Evolutionary conservation across 176 grass and related monocot genomes (phyloP).

Genomic region (Musa acuminata): DNA sequence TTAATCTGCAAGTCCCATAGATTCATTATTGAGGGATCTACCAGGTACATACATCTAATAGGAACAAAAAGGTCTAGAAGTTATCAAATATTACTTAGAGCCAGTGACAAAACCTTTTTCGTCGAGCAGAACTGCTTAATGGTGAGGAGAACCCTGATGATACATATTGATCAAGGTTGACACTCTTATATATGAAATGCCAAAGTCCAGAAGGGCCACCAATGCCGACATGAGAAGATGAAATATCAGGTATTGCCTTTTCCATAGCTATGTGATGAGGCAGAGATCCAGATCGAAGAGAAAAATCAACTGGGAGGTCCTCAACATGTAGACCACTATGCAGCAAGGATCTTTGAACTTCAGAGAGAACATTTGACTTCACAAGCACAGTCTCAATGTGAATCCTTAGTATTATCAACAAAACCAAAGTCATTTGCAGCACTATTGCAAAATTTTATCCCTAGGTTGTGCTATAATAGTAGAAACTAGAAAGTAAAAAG

Average conservation of each 20-base stretch:
- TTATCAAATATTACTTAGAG: constrained; percentile 1
- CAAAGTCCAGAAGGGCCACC: constrained; percentile 87
- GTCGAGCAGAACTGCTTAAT: constrained; percentile 57
- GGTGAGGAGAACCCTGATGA: constrained; percentile 68
- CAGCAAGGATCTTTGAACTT: constrained; percentile 68
- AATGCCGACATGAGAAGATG: constrained; percentile 32
- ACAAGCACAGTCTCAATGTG: constrained; percentile 74
- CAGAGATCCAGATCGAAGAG: constrained; percentile 25
- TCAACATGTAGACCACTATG: constrained; percentile 60
- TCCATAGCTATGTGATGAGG: too few species aligned
- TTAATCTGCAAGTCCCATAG: constrained; percentile 48
- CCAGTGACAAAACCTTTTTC: constrained; percentile 54
- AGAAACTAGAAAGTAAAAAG: constrained; percentile 7
- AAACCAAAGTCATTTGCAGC: constrained; percentile 5
- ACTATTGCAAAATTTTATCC: background rate
- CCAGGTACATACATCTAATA: background rate
- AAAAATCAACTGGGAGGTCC: constrained; percentile 46
- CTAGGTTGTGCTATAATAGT: constrained; percentile 10
- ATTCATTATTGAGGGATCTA: constrained; percentile 8
- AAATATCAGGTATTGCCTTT: constrained; percentile 28
- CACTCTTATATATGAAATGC: constrained; percentile 92
- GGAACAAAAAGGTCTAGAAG: background rate
- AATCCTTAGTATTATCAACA: constrained; percentile 30
- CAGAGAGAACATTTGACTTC: constrained; percentile 72
- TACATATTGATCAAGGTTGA: constrained; percentile 83